Evolutionary conservation across 345 rosid species (phyloP).

Genomic region (Lagerstroemia speciosa): DNA sequence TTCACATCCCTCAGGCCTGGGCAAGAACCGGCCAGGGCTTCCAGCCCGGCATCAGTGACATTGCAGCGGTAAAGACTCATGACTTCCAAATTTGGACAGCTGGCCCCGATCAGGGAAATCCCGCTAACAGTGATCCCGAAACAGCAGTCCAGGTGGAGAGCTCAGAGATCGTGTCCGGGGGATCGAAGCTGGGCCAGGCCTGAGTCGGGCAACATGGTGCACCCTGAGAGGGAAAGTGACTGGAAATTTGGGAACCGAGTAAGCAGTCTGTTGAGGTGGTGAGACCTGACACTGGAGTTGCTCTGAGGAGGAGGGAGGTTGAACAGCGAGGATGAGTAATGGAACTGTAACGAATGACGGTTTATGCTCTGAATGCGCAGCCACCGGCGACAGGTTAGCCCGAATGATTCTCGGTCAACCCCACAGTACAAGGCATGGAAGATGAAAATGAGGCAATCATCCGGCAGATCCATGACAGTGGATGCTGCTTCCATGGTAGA

Average conservation of each 20-base stretch:
- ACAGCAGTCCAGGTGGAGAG: conserved; percentile 58
- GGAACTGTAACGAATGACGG: conserved; percentile 44
- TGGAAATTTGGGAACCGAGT: conserved; percentile 52
- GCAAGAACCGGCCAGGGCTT: conserved; percentile 35
- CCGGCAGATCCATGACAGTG: conserved; percentile 48
- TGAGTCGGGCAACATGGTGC: conserved; percentile 46
- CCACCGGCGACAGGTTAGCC: conserved; percentile 62
- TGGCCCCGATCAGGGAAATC: conserved; percentile 33
- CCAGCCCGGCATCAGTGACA: conserved; percentile 47
- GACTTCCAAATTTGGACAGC: conserved; percentile 41
- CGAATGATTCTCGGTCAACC: conserved; percentile 62
- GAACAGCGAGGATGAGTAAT: conserved; percentile 32
- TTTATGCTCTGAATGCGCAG: conserved; percentile 48
- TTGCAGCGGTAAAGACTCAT: conserved; percentile 56
- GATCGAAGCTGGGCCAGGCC: conserved; percentile 33
- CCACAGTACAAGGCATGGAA: conserved; percentile 36
- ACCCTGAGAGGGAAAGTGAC: conserved; percentile 53
- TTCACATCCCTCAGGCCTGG: conserved; percentile 35
- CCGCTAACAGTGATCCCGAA: conserved; percentile 49
- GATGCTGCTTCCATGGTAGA: conserved; percentile 30
- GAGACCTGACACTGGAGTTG: conserved; percentile 20
- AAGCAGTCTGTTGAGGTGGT: conserved; percentile 50
- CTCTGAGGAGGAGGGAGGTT: conserved; percentile 22
- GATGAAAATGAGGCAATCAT: conserved; percentile 64
- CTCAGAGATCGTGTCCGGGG: conserved; percentile 37